A percentile compares a stretch with the other conserved stretches of the same genome.
phyloP scores from a whole-genome alignment of 306 rosid genomes.

The Vicia villosa region DNA sequence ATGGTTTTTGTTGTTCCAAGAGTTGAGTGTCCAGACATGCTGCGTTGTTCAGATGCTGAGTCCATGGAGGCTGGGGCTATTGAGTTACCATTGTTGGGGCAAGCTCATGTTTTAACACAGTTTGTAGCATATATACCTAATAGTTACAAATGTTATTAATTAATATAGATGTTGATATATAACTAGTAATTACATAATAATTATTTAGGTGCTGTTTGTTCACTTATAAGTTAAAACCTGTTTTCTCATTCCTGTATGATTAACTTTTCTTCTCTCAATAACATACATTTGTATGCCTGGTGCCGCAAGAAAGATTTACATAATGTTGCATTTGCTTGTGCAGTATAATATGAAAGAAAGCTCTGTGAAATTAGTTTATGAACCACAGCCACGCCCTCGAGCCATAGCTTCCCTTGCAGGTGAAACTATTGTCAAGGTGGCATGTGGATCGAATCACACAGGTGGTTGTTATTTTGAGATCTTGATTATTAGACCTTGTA shows the following conservation, averaged over 20 bases:
- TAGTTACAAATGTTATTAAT: neutral
- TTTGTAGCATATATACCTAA: neutral
- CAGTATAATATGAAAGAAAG: slow-evolving; percentile 95
- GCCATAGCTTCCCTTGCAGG: slow-evolving; percentile 86
- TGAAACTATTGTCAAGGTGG: slow-evolving; percentile 82
- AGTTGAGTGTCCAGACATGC: slow-evolving; percentile 14
- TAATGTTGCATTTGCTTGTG: slow-evolving; percentile 49
- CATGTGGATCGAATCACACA: slow-evolving; percentile 96
- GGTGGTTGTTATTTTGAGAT: slow-evolving; percentile 50
- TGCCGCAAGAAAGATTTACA: slow-evolving; percentile 22
- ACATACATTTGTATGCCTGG: neutral
- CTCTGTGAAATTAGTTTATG: slow-evolving; percentile 91
- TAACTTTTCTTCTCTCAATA: neutral
- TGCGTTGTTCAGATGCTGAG: slow-evolving; percentile 14
- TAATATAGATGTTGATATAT: neutral
- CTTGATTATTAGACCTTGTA: slow-evolving; percentile 3
- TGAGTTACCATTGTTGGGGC: slow-evolving; percentile 7
- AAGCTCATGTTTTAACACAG: slow-evolving; percentile 5
- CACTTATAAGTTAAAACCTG: neutral
- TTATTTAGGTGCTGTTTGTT: neutral
- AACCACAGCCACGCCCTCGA: slow-evolving; percentile 95
- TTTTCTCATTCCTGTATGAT: neutral
- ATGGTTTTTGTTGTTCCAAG: slow-evolving; percentile 27
- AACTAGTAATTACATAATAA: neutral
- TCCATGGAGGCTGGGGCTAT: slow-evolving; percentile 23